These are phyloP conservation scores for Thelephora ganbajun DNA, from an alignment of 768 basidiomycete species.

Conservation along the genomic window DNA sequence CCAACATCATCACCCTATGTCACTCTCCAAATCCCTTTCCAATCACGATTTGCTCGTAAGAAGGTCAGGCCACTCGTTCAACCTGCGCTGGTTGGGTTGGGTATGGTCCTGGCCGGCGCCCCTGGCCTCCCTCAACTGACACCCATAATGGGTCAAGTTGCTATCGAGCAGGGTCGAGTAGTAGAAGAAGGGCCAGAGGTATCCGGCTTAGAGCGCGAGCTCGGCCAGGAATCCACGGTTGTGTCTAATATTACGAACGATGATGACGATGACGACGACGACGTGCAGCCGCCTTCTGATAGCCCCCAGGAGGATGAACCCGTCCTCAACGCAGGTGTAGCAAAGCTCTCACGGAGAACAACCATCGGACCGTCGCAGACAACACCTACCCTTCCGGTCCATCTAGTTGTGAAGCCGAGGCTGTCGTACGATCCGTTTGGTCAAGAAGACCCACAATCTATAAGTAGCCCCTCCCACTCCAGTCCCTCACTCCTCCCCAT, in stretches of 20 bases:
- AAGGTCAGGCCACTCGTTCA: conserved; percentile 62
- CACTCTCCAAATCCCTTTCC: conserved; percentile 33
- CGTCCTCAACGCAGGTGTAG: background rate
- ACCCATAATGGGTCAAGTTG: conserved; percentile 65
- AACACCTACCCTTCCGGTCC: conserved; percentile 56
- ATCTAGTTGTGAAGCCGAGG: conserved; percentile 38
- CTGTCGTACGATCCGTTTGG: conserved; percentile 66
- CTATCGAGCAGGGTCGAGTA: conserved; percentile 77
- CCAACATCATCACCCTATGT: conserved; percentile 57
- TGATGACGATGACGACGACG: conserved; percentile 32
- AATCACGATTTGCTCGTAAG: conserved; percentile 34
- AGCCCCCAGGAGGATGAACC: conserved; percentile 6
- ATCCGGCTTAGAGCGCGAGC: conserved; percentile 31
- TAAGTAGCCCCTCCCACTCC: conserved; percentile 46
- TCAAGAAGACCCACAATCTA: conserved; percentile 34
- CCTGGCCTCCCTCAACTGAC: conserved; percentile 68
- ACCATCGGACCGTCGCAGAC: conserved; percentile 60
- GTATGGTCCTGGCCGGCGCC: conserved; percentile 61
- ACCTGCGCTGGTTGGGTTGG: conserved; percentile 76
- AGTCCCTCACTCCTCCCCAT: conserved; percentile 51
- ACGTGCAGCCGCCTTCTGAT: conserved; percentile 12
- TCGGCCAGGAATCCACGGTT: conserved; percentile 8
- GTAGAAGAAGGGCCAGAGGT: conserved; percentile 43
- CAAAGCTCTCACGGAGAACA: conserved; percentile 18
- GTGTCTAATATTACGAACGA: conserved; percentile 19